Base-by-base conservation (phyloP, 495 filamentous ascomycete genomes). In the Penicillium ochrochloron region DNA sequence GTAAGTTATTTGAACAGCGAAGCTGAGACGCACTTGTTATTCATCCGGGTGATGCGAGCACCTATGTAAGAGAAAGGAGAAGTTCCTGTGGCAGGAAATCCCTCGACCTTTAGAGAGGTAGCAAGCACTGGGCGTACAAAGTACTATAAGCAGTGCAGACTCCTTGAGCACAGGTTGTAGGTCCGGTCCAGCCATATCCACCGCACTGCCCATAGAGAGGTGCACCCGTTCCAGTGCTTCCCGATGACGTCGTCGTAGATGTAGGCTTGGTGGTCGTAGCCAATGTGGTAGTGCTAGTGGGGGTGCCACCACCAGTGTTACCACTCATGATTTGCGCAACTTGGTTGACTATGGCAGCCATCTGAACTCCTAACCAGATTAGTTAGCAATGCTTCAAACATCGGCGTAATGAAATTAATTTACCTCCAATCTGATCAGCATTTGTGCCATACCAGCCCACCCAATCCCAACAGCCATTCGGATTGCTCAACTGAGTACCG, bases 391-490 rank as follows among this genome's bases (percentile, higher is more conserved):
- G 15, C 37, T 31, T 51, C n/a, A 34, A 21, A 8, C 6, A 34
- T 29, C n/a, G n/a, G 1, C 2, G 2, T 25, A 15, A 23, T 19
- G 10, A n/a, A 23, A 41, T 23, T 11, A 10, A 50, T 17, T 51
- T 31, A 37, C 57, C 57, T 60, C 64, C 60, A 39, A 63, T 63
- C 11, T 66, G 64, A 15, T 66, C 60, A 11, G 60, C 64, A 54
- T 66, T 66, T 2, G 23, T 23, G 29, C 64, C 60, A 53, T 66
- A 66, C 64, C 60, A 62, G 21, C 60, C 64, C 11, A 66, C 33
- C 64, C 64, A 66, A 17, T 66, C 60, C 64, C 64, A 63, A 60
- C 64, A 66, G 50, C 60, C 64, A 33, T 66, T 66, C 5, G 64
- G 59, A 23, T 62, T 66, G 6, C 35, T 61, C 34, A 62, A 33